Evolutionary conservation across 495 filamentous ascomycete genomes (phyloP).

Genomic region (Podospora australis): DNA sequence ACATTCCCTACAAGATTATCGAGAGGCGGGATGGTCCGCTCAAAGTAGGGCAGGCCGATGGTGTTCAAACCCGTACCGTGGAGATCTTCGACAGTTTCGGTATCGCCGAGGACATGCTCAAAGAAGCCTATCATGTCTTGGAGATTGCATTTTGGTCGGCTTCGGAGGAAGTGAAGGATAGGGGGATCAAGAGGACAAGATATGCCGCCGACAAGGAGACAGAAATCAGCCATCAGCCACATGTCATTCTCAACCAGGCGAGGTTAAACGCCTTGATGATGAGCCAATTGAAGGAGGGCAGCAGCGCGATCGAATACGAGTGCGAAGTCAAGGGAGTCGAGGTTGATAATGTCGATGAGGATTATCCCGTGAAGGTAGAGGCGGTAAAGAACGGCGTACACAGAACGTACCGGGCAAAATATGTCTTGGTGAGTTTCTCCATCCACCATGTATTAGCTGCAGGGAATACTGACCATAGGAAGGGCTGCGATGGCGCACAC

Average conservation of each 20-base stretch:
- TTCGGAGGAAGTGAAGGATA: neutral
- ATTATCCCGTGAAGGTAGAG: constrained; percentile 48
- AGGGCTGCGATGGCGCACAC: constrained; percentile 77
- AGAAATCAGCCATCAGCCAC: constrained; percentile 60
- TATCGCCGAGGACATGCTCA: constrained; percentile 61
- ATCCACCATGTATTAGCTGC: neutral
- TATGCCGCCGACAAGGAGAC: constrained; percentile 55
- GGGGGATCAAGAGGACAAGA: constrained; percentile 45
- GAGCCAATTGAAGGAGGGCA: constrained; percentile 37
- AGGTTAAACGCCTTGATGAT: constrained; percentile 60
- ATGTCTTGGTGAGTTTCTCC: constrained; percentile 53
- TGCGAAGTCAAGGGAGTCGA: constrained; percentile 48
- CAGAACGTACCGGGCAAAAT: constrained; percentile 56
- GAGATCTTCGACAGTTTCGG: constrained; percentile 79
- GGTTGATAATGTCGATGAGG: constrained; percentile 40
- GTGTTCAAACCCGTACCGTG: constrained; percentile 71
- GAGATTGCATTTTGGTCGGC: constrained; percentile 61
- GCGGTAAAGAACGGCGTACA: constrained; percentile 46
- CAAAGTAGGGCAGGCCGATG: constrained; percentile 69
- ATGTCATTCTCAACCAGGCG: constrained; percentile 74
- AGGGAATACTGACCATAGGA: constrained; percentile 4
- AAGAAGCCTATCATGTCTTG: constrained; percentile 62
- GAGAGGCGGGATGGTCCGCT: constrained; percentile 57
- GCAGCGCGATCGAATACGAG: constrained; percentile 54
- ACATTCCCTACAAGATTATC: constrained; percentile 55